Evolutionary conservation across 805 yeast species (phyloP).

Genomic region (Lipomyces mesembrius): DNA sequence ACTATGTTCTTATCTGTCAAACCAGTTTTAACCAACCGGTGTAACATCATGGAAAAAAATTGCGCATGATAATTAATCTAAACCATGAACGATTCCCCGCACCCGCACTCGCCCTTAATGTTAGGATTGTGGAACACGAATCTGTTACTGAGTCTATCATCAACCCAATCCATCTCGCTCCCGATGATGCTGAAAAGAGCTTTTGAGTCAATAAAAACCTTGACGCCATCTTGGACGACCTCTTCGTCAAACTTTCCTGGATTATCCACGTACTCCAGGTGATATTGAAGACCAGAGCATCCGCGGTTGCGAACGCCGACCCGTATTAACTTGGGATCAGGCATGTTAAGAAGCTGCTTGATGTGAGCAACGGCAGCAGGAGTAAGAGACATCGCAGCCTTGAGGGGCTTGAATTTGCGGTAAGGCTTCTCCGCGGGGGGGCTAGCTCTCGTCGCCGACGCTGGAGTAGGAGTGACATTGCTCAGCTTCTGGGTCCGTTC

Average conservation of each 20-base stretch:
- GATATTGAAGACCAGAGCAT: slow-evolving; percentile 92
- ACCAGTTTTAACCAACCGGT: not conserved
- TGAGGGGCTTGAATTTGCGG: slow-evolving; percentile 78
- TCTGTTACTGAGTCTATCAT: slow-evolving; percentile 84
- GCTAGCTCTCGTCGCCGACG: not conserved
- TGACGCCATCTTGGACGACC: slow-evolving; percentile 89
- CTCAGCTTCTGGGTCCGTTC: not conserved
- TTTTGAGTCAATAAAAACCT: slow-evolving; percentile 90
- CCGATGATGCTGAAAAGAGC: slow-evolving; percentile 96
- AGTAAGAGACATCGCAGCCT: slow-evolving; percentile 83
- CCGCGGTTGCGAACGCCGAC: slow-evolving; percentile 96
- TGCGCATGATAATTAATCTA: slow-evolving; percentile 43
- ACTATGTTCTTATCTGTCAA: not conserved
- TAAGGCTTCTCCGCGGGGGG: slow-evolving; percentile 43
- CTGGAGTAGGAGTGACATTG: slow-evolving; percentile 40
- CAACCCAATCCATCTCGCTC: slow-evolving; percentile 98
- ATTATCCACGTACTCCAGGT: slow-evolving; percentile 82
- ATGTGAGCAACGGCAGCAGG: slow-evolving; percentile 78
- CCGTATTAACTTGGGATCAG: slow-evolving; percentile 85
- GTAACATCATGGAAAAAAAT: not conserved
- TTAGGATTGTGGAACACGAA: slow-evolving; percentile 95
- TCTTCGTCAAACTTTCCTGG: slow-evolving; percentile 97
- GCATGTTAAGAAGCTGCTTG: slow-evolving; percentile 67
- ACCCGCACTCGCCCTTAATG: slow-evolving; percentile 97
- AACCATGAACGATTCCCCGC: slow-evolving; percentile 98